Evolutionary conservation across 306 rosid genomes (phyloP), one percentile per base, ranked within the genome.

Genomic region (Elaeagnus macrophylla): DNA sequence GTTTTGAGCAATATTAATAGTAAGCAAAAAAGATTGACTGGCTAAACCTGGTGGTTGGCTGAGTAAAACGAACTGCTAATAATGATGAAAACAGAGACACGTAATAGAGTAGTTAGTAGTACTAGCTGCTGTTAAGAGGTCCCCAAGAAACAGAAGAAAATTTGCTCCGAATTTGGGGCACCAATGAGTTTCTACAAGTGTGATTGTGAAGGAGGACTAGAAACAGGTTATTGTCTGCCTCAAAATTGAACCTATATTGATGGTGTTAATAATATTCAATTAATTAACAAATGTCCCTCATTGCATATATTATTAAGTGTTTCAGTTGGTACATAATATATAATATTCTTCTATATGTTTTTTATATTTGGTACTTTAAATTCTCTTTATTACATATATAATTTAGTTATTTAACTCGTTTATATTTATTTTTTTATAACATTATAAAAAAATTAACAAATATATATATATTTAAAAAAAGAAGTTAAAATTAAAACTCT

Each of bases 171-270:
- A 5, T 13, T 18, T 71, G 57, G 69, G 56, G 73, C 42, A 40
- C 84, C 84, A 79, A 81, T 77, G 67, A 61, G 56, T 10, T 62
- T 43, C 50, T 49, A 39, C 39, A 58, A 56, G 41, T 51, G 78
- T 77, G 89, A 74, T 54, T 54, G 44, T 72, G 61, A 47, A n/a
- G 59, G 68, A 47, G 40, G 67, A 54, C 35, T 32, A 37, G 12
- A 67, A 37, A 1, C 10, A 54, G 57, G 75, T 64, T 57, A 58
- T 50, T 80, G 72, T 73, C 71, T 69, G 46, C 74, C 62, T 44
- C 63, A 57, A 8, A 61, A 46, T 46, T 46, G 7, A 7, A 46
- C 7, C 0, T 14, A 16, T n/a, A 37, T 37, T 1, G 2, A 25
- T 25, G 32, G 3, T 20, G 32, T 20, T 2, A 20, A 20, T 20